Evolutionary conservation across 2,329 filamentous ascomycete genomes (phyloP).

Genomic region (Sporothrix inflata): DNA sequence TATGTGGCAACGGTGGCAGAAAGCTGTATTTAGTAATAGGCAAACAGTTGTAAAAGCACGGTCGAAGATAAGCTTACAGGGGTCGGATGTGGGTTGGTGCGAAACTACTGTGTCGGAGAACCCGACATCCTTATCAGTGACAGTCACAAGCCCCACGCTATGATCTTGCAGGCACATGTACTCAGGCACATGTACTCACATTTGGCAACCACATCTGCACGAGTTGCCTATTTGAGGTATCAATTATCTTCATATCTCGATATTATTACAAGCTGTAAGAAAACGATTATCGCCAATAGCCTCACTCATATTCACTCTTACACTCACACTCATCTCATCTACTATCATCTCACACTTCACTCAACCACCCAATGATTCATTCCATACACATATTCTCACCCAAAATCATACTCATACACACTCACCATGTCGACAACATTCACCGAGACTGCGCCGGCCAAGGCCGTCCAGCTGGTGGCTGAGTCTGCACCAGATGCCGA

Average conservation of each 20-base stretch:
- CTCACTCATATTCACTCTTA: background rate
- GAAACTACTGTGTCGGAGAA: background rate
- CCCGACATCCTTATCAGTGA: conserved; percentile 5
- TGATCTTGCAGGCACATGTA: background rate
- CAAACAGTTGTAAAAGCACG: too few species aligned
- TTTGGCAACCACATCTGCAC: background rate
- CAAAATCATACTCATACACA: background rate
- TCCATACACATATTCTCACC: too few species aligned
- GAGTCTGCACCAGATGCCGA: background rate
- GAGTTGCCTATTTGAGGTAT: background rate
- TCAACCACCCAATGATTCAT: too few species aligned
- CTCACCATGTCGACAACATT: conserved; percentile 11
- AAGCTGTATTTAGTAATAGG: conserved; percentile 7
- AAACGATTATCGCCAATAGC: background rate
- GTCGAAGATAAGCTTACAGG: background rate
- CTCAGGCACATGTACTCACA: background rate
- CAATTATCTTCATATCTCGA: background rate
- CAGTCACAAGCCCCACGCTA: background rate
- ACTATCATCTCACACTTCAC: background rate
- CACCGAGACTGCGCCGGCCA: background rate
- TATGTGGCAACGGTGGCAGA: background rate
- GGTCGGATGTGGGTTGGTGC: background rate
- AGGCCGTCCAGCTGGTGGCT: background rate
- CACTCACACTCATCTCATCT: background rate
- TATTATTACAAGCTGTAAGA: too few species aligned